Conservation (phyloP, 345 rosid species). For the Aquilaria yunnanensis region DNA sequence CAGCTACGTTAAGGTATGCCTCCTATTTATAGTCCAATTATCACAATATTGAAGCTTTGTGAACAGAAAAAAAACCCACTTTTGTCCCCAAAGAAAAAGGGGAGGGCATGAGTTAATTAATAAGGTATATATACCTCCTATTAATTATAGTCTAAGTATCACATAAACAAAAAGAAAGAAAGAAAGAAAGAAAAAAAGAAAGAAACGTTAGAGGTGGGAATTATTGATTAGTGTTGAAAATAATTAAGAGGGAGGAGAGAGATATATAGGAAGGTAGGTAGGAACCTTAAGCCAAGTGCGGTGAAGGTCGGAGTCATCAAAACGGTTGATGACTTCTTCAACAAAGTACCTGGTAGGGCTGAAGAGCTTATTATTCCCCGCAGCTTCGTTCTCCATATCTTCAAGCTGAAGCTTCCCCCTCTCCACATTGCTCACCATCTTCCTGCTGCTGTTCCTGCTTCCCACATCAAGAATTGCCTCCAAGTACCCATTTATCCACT, state of each 20-base stretch:
- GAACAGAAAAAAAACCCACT: too few relatives aligned
- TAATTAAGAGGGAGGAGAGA: neutral
- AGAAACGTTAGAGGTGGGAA: too few relatives aligned
- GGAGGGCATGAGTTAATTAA: neutral
- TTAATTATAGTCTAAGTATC: too few relatives aligned
- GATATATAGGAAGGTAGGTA: neutral
- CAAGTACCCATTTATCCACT: slow-evolving; percentile 86
- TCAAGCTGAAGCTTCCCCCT: slow-evolving; percentile 8
- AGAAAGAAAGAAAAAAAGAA: too few relatives aligned
- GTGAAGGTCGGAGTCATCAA: slow-evolving; percentile 81
- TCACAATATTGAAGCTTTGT: too few relatives aligned
- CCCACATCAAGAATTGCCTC: slow-evolving; percentile 87
- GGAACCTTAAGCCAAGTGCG: slow-evolving; percentile 84
- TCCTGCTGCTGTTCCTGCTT: slow-evolving; percentile 35
- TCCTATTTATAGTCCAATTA: too few relatives aligned
- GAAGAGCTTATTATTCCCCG: slow-evolving; percentile 26
- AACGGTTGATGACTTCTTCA: slow-evolving; percentile 78
- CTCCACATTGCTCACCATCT: slow-evolving; percentile 41
- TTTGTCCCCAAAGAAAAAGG: neutral
- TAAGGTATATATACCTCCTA: too few relatives aligned
- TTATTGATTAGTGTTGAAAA: neutral
- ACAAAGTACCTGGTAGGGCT: slow-evolving; percentile 81
- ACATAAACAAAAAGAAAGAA: too few relatives aligned
- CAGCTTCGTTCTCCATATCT: slow-evolving; percentile 22
- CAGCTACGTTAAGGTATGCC: too few relatives aligned